Base-by-base conservation (phyloP, 2,329 filamentous ascomycete genomes). In the Exophiala lecanii-corni region DNA sequence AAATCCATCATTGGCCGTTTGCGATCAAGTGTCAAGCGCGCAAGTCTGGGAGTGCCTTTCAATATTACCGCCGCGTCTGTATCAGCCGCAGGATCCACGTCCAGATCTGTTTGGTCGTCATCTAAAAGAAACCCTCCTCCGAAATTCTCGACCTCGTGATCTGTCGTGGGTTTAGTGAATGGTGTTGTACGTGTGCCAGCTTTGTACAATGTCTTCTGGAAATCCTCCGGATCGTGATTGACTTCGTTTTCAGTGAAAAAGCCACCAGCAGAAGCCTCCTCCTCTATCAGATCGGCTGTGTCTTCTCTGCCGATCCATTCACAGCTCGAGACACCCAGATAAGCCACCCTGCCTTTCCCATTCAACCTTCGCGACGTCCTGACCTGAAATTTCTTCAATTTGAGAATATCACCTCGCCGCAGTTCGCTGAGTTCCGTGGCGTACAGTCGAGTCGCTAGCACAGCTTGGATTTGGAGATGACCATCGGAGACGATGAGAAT, bases 381-480 rank as follows among this genome's bases (percentile, higher is more conserved):
- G 13, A 60, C 21, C 21, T 54, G 42, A 41, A 52, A 61, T 19
- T 44, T 45, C 18, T 54, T 44, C 23, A 60, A 18, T 9, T 43
- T 36, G 21, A 61, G 12, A 3, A 58, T 28, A 12, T 54, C 51
- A 2, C 58, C 59, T 18, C 9, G 13, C 36, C 32, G 49, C 31
- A 49, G 20, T 2, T 36, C 31, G 36, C 43, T 15, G 3, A 46
- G 21, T 21, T 51, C 30, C 16, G 31, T 31, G 17, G 25, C 34
- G 51, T 28, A 35, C 44, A 47, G 49, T 43, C 10, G 52, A 16
- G 30, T 50, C 25, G 30, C 49, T 43, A 61, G 33, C 5, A 60
- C 49, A 7, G 58, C 58, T 41, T 60, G 57, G n/a, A 61, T 51
- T 32, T 56, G 48, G 12, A 57, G 45, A n/a, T 59, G 44, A 17